Evolutionary conservation across 768 basidiomycete genomes (phyloP), one percentile per base, ranked within the genome.

Genomic region (Sutorius australiensis): DNA sequence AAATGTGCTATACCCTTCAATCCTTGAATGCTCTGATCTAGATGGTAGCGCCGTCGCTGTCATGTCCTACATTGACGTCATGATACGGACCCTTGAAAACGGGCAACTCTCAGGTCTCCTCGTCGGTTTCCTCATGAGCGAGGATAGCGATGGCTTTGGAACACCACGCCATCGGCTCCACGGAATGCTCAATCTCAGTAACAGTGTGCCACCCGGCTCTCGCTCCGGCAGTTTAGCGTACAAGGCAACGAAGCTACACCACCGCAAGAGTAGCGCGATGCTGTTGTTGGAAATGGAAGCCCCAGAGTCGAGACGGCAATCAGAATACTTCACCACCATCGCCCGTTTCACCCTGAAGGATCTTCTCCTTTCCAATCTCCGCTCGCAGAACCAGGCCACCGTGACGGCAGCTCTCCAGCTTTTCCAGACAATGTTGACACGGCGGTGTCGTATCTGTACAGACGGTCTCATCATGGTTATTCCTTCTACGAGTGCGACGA

Each of bases 11-110:
- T 95, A 95, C 66, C 91, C 95, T 0, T 91, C 92, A 10, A 82
- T 98, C 46, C 76, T 97, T 44, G 95, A 98, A 66, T 95, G 92
- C 69, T 94, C 94, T 0, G 90, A 92, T 55, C 65, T 77, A 5
- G 95, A 98, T 66, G 95, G 95, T n/a, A 95, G 93, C 56, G 90
- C 94, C 0, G 87, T 97, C 2, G 94, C 95, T 10, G 94, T 98
- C 50, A 84, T 98, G 81, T 92, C 89, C 14, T 98, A 98, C 66
- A 84, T 98, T 57, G 92, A 97, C 59, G 81, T 92, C 62, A 87
- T 92, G 79, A 77, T 93, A 48, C 79, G 83, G 52, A 90, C 86
- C 0, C 77, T 95, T 6, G 77, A 81, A 33, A 76, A 81, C 21
- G 86, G 85, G 1, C 80, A 78, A 46, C 77, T 95, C 37, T 81